Evolutionary conservation across 768 basidiomycete genomes (phyloP).

Genomic region (Heimioporus sp.): DNA sequence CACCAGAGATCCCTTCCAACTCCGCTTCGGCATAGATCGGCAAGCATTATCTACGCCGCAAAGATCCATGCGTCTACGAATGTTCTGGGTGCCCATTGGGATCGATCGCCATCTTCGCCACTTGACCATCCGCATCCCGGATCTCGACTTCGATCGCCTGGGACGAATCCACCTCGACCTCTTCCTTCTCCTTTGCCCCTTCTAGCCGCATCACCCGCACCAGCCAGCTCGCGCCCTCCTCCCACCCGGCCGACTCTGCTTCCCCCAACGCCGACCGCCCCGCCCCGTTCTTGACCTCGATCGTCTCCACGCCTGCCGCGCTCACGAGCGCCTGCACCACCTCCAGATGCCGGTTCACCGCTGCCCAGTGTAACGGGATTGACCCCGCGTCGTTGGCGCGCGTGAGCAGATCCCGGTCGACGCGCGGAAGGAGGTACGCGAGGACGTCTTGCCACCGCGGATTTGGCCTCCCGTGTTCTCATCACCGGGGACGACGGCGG

Average conservation of each 20-base stretch:
- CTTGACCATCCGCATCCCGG: constrained; percentile 65
- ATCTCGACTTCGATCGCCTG: constrained; percentile 66
- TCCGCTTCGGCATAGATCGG: no score
- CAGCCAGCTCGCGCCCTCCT: constrained; percentile 82
- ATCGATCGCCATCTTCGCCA: constrained; percentile 59
- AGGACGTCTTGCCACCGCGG: constrained; percentile 53
- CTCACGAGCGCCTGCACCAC: constrained; percentile 57
- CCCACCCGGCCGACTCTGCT: constrained; percentile 77
- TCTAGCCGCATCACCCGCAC: constrained; percentile 80
- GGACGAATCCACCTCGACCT: constrained; percentile 28
- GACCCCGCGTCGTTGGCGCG: constrained; percentile 70
- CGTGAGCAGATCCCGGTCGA: constrained; percentile 52
- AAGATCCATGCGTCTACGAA: not conserved
- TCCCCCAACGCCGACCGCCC: constrained; percentile 79
- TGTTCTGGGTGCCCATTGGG: not conserved
- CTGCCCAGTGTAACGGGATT: constrained; percentile 90
- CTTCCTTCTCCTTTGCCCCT: constrained; percentile 35
- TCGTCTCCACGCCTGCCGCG: constrained; percentile 64
- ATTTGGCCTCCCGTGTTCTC: constrained; percentile 6
- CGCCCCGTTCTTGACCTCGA: constrained; percentile 72
- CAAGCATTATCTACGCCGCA: no score
- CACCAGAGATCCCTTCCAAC: no score
- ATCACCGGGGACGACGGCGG: constrained; percentile 2
- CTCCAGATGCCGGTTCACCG: constrained; percentile 74
- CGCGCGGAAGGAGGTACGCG: constrained; percentile 64